Evolutionary conservation across 257 asterid genomes (phyloP).

Genomic region (Solanum rostratum): DNA sequence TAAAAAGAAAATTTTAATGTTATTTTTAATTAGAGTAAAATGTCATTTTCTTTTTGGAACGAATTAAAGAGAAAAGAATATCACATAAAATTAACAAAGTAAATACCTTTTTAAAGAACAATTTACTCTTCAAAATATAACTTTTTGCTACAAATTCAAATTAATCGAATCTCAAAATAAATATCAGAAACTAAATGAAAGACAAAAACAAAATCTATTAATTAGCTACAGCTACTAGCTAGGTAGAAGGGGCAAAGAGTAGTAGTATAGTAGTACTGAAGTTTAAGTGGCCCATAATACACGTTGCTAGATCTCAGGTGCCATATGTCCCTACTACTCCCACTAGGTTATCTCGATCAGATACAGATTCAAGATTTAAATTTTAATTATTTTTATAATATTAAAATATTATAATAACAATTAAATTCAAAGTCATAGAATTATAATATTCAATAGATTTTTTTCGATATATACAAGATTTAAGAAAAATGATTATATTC

Average conservation of each 20-base stretch:
- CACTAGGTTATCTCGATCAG: neutral
- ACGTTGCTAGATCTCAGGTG: neutral
- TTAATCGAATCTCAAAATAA: neutral
- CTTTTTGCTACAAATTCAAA: accelerated
- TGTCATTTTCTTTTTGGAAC: too few relatives aligned
- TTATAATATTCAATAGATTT: neutral
- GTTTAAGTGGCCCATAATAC: neutral
- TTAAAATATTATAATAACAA: neutral
- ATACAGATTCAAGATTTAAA: neutral
- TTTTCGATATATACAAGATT: too few relatives aligned
- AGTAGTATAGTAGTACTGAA: neutral
- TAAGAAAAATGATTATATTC: too few relatives aligned
- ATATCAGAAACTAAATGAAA: neutral
- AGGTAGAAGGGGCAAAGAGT: neutral
- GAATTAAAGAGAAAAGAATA: too few relatives aligned
- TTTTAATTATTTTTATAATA: neutral
- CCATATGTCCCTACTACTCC: neutral
- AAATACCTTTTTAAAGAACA: accelerated
- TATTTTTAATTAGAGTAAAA: too few relatives aligned
- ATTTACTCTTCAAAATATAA: neutral
- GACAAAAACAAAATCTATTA: neutral
- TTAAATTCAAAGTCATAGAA: neutral
- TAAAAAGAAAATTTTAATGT: too few relatives aligned
- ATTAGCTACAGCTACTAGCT: neutral
- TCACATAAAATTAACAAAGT: too few relatives aligned